phyloP scores from a whole-genome alignment of 148 eudicot species.

The Diospyros lotus region DNA sequence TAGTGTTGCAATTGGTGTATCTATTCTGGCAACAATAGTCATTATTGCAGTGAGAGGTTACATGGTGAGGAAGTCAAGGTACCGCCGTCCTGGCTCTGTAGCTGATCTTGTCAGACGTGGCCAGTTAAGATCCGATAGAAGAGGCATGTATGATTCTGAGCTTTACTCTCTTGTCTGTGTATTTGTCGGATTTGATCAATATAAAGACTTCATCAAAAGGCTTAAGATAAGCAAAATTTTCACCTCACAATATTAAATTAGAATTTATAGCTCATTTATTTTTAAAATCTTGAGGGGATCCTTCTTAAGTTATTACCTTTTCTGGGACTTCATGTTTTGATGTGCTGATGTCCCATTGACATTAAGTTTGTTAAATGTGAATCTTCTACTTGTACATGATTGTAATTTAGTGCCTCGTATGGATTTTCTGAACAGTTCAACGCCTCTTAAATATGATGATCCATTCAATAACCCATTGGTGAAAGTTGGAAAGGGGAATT shows the following conservation, averaged over 20 bases:
- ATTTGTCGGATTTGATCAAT: background rate
- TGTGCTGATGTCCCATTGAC: background rate
- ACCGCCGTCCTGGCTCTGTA: constrained; percentile 71
- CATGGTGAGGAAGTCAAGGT: constrained; percentile 37
- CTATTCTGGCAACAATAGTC: constrained; percentile 48
- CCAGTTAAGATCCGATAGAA: constrained; percentile 97
- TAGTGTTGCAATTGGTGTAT: constrained; percentile 49
- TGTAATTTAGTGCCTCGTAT: constrained; percentile 6
- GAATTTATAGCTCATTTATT: background rate
- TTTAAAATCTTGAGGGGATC: background rate
- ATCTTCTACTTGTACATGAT: constrained; percentile 9
- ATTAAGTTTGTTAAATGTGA: background rate
- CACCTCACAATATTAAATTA: background rate
- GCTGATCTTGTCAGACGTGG: constrained; percentile 99
- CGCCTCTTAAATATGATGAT: constrained; percentile 87
- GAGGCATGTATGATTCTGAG: constrained; percentile 94
- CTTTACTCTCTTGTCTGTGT: constrained; percentile 12
- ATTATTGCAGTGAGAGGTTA: constrained; percentile 51
- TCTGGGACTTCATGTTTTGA: background rate
- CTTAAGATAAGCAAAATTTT: background rate
- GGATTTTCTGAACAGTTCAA: constrained; percentile 43
- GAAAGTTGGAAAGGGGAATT: constrained; percentile 63
- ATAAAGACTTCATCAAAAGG: background rate
- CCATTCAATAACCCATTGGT: constrained; percentile 96
- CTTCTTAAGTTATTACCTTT: background rate